Conservation (phyloP, 2,329 filamentous ascomycete species). For the Epichloe hybrida region DNA sequence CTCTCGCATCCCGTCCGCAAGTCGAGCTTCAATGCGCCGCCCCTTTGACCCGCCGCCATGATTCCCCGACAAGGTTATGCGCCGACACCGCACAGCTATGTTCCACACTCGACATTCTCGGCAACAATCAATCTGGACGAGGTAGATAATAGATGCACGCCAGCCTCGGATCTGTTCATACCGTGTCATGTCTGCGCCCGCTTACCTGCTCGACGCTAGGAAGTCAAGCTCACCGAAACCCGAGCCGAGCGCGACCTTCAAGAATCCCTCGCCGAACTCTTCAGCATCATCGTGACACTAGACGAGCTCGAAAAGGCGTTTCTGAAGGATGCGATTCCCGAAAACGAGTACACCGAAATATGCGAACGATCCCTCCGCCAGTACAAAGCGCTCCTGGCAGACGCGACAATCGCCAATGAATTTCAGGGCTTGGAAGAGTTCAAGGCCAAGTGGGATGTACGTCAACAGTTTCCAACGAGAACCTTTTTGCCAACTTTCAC, state of each 20-base stretch:
- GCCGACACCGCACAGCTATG: constrained; percentile 81
- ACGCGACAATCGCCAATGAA: constrained; percentile 78
- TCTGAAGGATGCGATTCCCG: constrained; percentile 84
- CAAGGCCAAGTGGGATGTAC: constrained; percentile 80
- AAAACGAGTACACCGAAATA: constrained; percentile 89
- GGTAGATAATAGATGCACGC: constrained; percentile 31
- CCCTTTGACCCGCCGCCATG: constrained; percentile 26
- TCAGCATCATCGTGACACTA: constrained; percentile 91
- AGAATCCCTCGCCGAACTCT: constrained; percentile 91
- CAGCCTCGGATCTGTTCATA: background rate
- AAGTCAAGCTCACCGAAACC: constrained; percentile 82
- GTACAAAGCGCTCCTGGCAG: constrained; percentile 85
- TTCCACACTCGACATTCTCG: constrained; percentile 68
- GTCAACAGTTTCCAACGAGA: constrained; percentile 15
- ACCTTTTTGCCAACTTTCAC: background rate
- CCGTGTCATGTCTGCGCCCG: background rate
- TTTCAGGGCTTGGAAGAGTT: constrained; percentile 86
- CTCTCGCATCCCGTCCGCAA: background rate
- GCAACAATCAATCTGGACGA: constrained; percentile 91
- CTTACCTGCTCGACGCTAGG: constrained; percentile 33
- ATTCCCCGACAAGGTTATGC: constrained; percentile 61
- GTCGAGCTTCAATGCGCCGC: constrained; percentile 16
- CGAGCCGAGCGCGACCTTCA: constrained; percentile 84
- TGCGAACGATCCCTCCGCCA: constrained; percentile 89
- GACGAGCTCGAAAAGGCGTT: constrained; percentile 96